These are phyloP conservation scores for Eimeria sp. DNA, from an alignment of 169 alveolate genomes.

Conservation along the genomic window DNA sequence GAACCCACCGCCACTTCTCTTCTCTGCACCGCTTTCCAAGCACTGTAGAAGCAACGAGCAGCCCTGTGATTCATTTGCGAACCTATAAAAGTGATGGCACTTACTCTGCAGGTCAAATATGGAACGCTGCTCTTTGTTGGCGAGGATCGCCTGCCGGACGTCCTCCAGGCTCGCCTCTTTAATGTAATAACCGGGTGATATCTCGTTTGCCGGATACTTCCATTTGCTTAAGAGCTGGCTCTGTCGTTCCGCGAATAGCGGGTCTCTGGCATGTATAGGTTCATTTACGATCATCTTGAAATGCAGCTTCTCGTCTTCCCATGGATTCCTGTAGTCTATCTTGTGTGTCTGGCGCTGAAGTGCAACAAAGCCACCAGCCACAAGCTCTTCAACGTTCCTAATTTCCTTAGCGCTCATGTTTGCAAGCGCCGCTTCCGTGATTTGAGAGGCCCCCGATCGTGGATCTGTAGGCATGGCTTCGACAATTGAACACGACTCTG, in stretches of 20 bases:
- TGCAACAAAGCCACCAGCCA: constrained; percentile 71
- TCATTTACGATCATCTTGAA: constrained; percentile 56
- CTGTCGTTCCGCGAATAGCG: constrained; percentile 8
- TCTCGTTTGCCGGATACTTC: constrained; percentile 65
- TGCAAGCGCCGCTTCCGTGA: constrained; percentile 47
- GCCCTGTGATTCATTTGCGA: background rate
- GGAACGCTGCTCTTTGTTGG: constrained; percentile 48
- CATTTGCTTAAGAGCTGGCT: constrained; percentile 15
- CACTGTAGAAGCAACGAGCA: background rate
- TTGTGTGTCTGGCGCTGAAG: constrained; percentile 66
- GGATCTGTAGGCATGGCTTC: constrained; percentile 71
- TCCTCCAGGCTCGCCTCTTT: constrained; percentile 62
- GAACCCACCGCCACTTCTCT: background rate
- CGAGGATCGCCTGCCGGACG: constrained; percentile 45
- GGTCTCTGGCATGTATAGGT: constrained; percentile 60
- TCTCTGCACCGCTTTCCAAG: background rate
- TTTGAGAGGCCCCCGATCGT: constrained; percentile 53
- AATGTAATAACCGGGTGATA: constrained; percentile 63
- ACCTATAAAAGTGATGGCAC: background rate
- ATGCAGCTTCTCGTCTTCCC: constrained; percentile 53
- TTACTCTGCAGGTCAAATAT: constrained; percentile 65
- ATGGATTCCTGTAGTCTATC: constrained; percentile 49
- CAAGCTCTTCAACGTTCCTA: constrained; percentile 48
- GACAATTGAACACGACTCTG: constrained; percentile 11
- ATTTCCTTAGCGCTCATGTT: constrained; percentile 35